These are phyloP conservation scores for Fusarium cyanostomum DNA, from an alignment of 2,329 filamentous ascomycete genomes.

Conservation along the genomic window DNA sequence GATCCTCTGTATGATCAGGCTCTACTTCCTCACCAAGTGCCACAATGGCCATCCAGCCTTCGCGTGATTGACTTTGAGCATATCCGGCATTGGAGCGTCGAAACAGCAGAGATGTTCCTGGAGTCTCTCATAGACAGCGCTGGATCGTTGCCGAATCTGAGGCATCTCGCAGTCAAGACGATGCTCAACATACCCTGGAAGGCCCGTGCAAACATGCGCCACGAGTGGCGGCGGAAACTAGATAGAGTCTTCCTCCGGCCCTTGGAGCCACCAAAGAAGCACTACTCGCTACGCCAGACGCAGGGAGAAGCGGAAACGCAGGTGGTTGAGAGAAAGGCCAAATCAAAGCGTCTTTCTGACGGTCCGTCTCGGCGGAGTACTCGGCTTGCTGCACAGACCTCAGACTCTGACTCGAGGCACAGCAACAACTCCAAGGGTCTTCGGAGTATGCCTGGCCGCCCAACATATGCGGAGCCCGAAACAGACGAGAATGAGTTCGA, in stretches of 20 bases:
- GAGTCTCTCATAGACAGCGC: constrained; percentile 80
- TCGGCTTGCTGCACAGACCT: constrained; percentile 47
- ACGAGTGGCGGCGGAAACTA: constrained; percentile 78
- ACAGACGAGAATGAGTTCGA: constrained; percentile 56
- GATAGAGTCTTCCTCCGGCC: constrained; percentile 71
- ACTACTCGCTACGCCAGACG: constrained; percentile 36
- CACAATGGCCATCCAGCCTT: constrained; percentile 80
- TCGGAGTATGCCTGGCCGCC: constrained; percentile 31
- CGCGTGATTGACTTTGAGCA: constrained; percentile 78
- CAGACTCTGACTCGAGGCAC: constrained; percentile 38
- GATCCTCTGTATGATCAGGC: constrained; percentile 79
- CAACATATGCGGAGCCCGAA: constrained; percentile 57
- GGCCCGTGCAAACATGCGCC: constrained; percentile 80
- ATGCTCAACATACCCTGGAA: constrained; percentile 86
- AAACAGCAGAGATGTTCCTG: constrained; percentile 80
- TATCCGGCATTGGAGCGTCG: constrained; percentile 76
- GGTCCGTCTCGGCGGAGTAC: constrained; percentile 50
- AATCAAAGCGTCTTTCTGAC: constrained; percentile 22
- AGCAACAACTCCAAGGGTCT: constrained; percentile 30
- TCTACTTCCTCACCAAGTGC: constrained; percentile 70
- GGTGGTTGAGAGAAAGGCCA: constrained; percentile 30
- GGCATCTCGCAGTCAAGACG: constrained; percentile 76
- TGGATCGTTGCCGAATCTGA: constrained; percentile 70
- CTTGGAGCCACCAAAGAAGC: constrained; percentile 51
- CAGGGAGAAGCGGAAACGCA: constrained; percentile 2